A percentile compares a stretch with the other conserved stretches of the same genome.
Conservation (phyloP, 148 eudicot genomes). For the Polygonum maritimum region DNA sequence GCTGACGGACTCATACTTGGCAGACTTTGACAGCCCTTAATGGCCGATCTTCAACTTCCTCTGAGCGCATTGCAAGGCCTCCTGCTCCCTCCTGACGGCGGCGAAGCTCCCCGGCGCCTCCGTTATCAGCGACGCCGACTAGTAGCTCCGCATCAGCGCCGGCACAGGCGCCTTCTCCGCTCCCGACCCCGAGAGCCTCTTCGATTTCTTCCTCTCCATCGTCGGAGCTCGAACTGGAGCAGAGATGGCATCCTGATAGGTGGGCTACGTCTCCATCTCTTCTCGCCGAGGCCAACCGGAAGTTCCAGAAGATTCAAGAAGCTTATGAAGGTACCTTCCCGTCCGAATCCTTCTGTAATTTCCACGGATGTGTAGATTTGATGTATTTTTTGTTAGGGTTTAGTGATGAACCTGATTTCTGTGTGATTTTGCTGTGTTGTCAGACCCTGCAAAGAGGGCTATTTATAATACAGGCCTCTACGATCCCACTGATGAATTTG, state of each 20-base stretch:
- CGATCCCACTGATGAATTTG: slow-evolving; percentile 49
- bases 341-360: background rate
- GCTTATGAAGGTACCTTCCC: slow-evolving; percentile 67
- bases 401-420: background rate
- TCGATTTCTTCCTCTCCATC: slow-evolving; percentile 24
- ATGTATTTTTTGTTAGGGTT: background rate
- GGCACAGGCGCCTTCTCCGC: background rate
- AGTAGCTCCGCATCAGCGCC: slow-evolving; percentile 14
- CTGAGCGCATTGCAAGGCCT: slow-evolving; percentile 22
- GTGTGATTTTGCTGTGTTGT: slow-evolving; percentile 40
- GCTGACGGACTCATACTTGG: slow-evolving; percentile 14
- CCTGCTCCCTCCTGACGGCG: slow-evolving; percentile 24
- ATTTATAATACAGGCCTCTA: slow-evolving; percentile 69
- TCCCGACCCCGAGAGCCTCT: background rate
- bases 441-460: slow-evolving; percentile 52
- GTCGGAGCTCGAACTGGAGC: slow-evolving; percentile 15
- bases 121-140: slow-evolving; percentile 17
- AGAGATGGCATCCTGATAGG: slow-evolving; percentile 96
- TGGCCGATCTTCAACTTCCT: slow-evolving; percentile 35
- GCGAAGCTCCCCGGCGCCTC: slow-evolving; percentile 32
- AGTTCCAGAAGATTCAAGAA: slow-evolving; percentile 81
- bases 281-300: slow-evolving; percentile 58
- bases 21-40: slow-evolving; percentile 27
- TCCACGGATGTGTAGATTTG: background rate
- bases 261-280: slow-evolving; percentile 46